Percentiles rank a stretch among this genome's conserved stretches.
These are phyloP conservation scores for Sporopachydermia cereana DNA, from an alignment of 1,139 yeast genomes.

Conservation along the genomic window DNA sequence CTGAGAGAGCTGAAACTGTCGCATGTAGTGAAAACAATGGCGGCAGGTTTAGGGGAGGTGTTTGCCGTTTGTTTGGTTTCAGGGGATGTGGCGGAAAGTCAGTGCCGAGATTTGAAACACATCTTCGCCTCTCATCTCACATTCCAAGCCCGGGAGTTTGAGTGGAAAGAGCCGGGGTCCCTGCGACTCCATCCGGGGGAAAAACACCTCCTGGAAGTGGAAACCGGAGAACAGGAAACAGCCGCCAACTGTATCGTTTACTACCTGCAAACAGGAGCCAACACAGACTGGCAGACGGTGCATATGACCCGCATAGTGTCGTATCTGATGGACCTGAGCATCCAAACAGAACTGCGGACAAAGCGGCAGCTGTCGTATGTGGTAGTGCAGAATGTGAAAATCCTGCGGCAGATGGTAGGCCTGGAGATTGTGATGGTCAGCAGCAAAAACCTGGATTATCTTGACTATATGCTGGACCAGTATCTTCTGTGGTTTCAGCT, in stretches of 20 bases:
- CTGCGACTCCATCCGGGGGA: not conserved
- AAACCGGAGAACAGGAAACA: not conserved
- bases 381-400: not conserved
- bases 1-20: not conserved
- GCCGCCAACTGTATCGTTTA: not conserved
- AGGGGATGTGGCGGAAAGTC: not conserved
- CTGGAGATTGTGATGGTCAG: not conserved
- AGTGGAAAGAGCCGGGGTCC: constrained; percentile 5
- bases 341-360: not conserved
- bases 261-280: constrained; percentile 4
- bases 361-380: constrained; percentile 6
- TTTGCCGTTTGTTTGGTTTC: not conserved
- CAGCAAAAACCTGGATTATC: not conserved
- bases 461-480: constrained; percentile 5
- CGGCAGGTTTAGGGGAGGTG: not conserved
- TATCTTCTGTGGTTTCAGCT: constrained; percentile 1
- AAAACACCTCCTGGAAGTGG: not conserved
- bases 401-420: constrained; percentile 1
- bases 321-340: not conserved
- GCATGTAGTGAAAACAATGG: not conserved
- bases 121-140: not conserved
- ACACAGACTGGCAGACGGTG: not conserved
- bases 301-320: not conserved
- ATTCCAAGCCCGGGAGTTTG: not conserved
- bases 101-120: not conserved